Evolutionary conservation across 208 protist species (phyloP).

Genomic region (Crithidia acanthocephali): DNA sequence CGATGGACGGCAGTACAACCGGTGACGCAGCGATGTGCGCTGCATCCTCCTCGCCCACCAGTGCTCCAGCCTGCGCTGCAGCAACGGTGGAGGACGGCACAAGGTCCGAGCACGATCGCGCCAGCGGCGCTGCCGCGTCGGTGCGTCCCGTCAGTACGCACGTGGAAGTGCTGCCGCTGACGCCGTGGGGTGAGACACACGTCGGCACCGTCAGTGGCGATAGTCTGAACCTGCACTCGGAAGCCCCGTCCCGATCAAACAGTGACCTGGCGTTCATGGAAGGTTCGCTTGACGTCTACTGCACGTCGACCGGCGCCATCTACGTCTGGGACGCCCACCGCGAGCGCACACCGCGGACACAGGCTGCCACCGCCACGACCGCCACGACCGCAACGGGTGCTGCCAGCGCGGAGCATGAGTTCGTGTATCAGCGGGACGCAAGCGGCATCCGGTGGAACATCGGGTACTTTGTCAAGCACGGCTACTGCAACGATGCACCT

Average conservation of each 20-base stretch:
- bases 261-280: conserved; percentile 1
- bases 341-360: neutral
- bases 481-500: neutral
- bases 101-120: neutral
- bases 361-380: neutral
- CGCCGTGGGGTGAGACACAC: neutral
- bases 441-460: conserved; percentile 10
- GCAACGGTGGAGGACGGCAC: neutral
- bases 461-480: conserved; percentile 4
- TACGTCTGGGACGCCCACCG: conserved; percentile 17
- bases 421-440: conserved; percentile 17
- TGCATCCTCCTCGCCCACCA: neutral
- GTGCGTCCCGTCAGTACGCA: conserved; percentile 14
- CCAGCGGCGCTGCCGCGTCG: neutral
- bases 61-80: neutral
- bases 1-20: neutral
- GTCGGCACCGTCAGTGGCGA: neutral
- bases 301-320: conserved; percentile 1
- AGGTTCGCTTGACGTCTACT: conserved; percentile 17
- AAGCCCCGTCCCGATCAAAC: neutral
- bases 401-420: conserved; percentile 2
- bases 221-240: neutral
- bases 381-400: neutral
- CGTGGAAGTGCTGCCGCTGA: conserved; percentile 15
- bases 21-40: neutral